Evolutionary conservation across 2,329 filamentous ascomycete species (phyloP), one percentile per base, ranked within the genome.

Genomic region (Penicillium palitans): DNA sequence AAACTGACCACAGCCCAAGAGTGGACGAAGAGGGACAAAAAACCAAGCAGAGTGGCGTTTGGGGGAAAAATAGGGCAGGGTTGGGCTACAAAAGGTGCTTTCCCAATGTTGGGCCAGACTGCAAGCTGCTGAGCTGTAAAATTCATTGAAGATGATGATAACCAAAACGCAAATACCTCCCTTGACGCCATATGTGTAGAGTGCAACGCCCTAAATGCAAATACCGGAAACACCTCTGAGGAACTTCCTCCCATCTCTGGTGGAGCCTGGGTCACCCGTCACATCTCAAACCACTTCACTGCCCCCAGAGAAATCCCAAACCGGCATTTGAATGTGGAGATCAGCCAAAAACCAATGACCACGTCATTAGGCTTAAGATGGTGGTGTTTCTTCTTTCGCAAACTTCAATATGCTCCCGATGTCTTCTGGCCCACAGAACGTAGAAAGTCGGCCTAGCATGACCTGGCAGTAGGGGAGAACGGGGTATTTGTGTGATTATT

Each of bases 171-270:
- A 60, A 57, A 60, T 53, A 41, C 54, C 51, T 52, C 42, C 54
- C 46, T 60, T 55, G 51, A 60, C 60, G 60, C 60, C 60, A 52
- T 52, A 55, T 49, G 52, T 49, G 37, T 45, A 48, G 50, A 54
- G 41, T 55, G 47, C 44, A 60, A 62, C 60, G 60, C 60, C 51
- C 47, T 50, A 55, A 49, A 62, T 62, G 60, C 58, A 58, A 52
- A 46, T 55, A 31, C 56, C 40, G 24, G 29, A 55, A 50, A 29
- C 39, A 58, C n/a, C 42, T n/a, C 27, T 17, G 35, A 17, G 50
- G n/a, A 37, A 48, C 27, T 19, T 54, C 42, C 19, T 42, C 37
- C 39, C 37, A 37, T 58, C 44, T 31, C 37, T 15, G 21, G 40
- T 13, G 35, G 35, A 27, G 19, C 35, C 27, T 54, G 21, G 19